These are phyloP conservation scores for Trichocladium uniseriatum DNA, from an alignment of 495 filamentous ascomycete species.

Conservation along the genomic window DNA sequence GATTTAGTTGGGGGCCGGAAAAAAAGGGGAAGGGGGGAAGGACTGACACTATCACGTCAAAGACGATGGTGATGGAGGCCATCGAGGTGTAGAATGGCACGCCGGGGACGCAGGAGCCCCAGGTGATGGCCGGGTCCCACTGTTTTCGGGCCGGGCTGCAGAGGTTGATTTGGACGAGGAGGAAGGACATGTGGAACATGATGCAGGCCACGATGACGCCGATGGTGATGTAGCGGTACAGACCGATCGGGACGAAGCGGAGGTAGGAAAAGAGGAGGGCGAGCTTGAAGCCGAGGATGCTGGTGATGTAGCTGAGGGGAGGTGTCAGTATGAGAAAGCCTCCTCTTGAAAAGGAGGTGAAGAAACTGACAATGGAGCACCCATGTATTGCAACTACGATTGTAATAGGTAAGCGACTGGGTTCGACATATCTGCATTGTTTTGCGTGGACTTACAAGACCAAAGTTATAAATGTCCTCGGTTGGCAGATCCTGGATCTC, in stretches of 20 bases:
- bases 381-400: constrained; percentile 35
- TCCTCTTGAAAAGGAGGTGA: neutral
- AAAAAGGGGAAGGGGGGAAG: neutral
- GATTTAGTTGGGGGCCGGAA: neutral
- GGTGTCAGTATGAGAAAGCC: neutral
- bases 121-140: constrained; percentile 35
- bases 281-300: constrained; percentile 46
- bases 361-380: constrained; percentile 32
- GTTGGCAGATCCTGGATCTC: constrained; percentile 24
- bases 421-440: too few species aligned
- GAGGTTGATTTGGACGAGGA: constrained; percentile 34
- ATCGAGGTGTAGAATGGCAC: constrained; percentile 38
- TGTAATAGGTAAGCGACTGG: too few species aligned
- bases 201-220: constrained; percentile 26
- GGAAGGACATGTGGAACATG: constrained; percentile 28
- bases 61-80: constrained; percentile 35
- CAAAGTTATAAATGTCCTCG: constrained; percentile 31
- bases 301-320: constrained; percentile 30
- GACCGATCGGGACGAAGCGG: constrained; percentile 37
- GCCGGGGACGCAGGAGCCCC: constrained; percentile 32
- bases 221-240: constrained; percentile 30
- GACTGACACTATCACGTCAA: constrained; percentile 40
- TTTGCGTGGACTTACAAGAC: constrained; percentile 22
- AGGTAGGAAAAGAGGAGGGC: constrained; percentile 42
- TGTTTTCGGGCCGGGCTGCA: constrained; percentile 40